Percentiles rank a stretch among this genome's conserved stretches.
phyloP scores from a whole-genome alignment of 140 eudicot species.

The Artemisia princeps region DNA sequence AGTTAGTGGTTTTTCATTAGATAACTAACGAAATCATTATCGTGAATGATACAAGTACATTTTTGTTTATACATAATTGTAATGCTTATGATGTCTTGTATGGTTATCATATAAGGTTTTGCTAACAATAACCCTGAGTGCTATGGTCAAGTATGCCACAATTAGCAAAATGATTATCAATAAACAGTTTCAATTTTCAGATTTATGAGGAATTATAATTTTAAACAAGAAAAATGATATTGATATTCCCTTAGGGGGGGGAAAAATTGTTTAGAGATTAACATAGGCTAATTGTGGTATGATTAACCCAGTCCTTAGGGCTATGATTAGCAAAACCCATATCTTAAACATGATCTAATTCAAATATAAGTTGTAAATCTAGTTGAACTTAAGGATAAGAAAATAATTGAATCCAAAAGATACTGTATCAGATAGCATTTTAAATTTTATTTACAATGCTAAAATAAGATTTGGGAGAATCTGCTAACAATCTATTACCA shows the following conservation, averaged over 20 bases:
- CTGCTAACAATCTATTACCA: too few relatives aligned
- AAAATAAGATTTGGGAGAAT: not conserved
- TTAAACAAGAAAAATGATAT: too few relatives aligned
- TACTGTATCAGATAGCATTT: slow-evolving; percentile 1
- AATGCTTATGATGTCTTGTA: not conserved
- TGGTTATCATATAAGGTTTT: not conserved
- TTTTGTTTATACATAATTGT: not conserved
- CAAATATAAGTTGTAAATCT: not conserved
- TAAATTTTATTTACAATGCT: not conserved
- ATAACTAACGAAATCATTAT: not conserved
- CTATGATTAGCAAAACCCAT: not conserved
- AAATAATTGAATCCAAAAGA: not conserved
- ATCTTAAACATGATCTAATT: slow-evolving; percentile 4
- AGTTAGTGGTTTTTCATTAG: not conserved
- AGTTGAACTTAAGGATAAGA: not conserved
- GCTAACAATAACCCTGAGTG: not conserved
- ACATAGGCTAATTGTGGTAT: too few relatives aligned
- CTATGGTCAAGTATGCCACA: too few relatives aligned
- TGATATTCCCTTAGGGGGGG: too few relatives aligned
- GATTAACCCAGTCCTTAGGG: too few relatives aligned
- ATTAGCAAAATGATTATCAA: not conserved
- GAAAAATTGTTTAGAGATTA: too few relatives aligned
- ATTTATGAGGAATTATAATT: too few relatives aligned
- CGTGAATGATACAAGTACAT: not conserved
- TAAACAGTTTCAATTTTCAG: too few relatives aligned